These are phyloP conservation scores for Globisporangium nagaii DNA, from an alignment of 352 stramenopile genomes.

Conservation along the genomic window DNA sequence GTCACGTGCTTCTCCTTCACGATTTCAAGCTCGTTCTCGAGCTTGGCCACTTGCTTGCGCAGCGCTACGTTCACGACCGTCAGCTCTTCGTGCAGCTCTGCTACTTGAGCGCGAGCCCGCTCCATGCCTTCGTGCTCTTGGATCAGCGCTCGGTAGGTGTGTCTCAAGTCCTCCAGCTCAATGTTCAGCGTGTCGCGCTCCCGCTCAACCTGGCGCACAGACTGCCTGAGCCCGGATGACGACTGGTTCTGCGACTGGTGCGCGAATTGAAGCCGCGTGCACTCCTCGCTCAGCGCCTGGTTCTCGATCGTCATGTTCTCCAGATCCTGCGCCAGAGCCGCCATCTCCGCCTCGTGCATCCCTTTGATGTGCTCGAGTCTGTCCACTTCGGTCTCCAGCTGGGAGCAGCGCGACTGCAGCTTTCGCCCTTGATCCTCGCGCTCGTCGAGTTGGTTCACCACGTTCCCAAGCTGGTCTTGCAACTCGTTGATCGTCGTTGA, in stretches of 20 bases:
- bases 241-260: constrained; percentile 52
- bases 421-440: constrained; percentile 40
- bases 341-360: constrained; percentile 58
- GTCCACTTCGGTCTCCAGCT: constrained; percentile 52
- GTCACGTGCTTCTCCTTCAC: constrained; percentile 52
- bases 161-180: constrained; percentile 68
- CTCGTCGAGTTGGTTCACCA: constrained; percentile 57
- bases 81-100: constrained; percentile 51
- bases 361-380: constrained; percentile 53
- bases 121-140: constrained; percentile 71
- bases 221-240: constrained; percentile 43
- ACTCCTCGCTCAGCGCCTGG: constrained; percentile 80
- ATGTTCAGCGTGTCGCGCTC: constrained; percentile 67
- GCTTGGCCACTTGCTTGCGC: constrained; percentile 47
- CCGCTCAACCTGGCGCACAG: constrained; percentile 50
- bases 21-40: constrained; percentile 52
- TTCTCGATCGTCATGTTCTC: constrained; percentile 89
- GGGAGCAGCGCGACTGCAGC: constrained; percentile 30
- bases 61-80: constrained; percentile 56
- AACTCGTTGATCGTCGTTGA: constrained; percentile 29
- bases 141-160: constrained; percentile 68
- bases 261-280: constrained; percentile 46
- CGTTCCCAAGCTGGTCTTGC: constrained; percentile 47
- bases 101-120: constrained; percentile 48
- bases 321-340: constrained; percentile 66